Evolutionary conservation across 345 rosid genomes (phyloP), one percentile per base, ranked within the genome.

Genomic region (Mallotus nudiflorus): DNA sequence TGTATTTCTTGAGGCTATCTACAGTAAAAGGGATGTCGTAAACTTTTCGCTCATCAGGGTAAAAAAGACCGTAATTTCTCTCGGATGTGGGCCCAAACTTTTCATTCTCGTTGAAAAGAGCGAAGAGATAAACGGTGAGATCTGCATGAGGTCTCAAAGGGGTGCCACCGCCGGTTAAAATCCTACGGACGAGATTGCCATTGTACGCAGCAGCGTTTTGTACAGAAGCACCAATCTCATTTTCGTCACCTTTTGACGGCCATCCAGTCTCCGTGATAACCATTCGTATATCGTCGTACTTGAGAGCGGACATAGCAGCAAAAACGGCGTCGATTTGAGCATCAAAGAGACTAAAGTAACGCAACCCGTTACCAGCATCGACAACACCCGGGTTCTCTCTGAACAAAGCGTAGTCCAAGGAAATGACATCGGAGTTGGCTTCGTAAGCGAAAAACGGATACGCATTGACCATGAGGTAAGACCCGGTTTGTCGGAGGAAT

Each of bases 301-400:
- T 90, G 35, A 95, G 55, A 2, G 92, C 91, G 0, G 93, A 78
- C 88, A 92, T 66, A 0, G 99, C 99, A 0, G 99, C 96, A 39
- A 90, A 95, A 61, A 95, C 98, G 75, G 99, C 98, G 75, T 95
- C 99, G 77, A 95, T 82, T 69, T 95, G 98, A 39, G 99, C 99
- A 53, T 95, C 99, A 22, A 95, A 95, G 55, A 95, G 90, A 67
- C 75, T 92, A n/a, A 85, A 88, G 68, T 95, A 95, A 0, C 96
- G 69, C 2, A 87, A 61, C 48, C 99, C 98, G 44, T 90, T 95
- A 12, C 96, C 89, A 11, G 97, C 33, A 69, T 95, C 99, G 50
- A 85, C 92, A 24, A 88, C 90, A 40, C 99, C 98, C 1, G 99
- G 97, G 63, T 95, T 95, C 56, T 95, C 96, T 44, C 94, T 77